Conservation (phyloP, 2,329 filamentous ascomycete species). For the Verticillium longisporum region DNA sequence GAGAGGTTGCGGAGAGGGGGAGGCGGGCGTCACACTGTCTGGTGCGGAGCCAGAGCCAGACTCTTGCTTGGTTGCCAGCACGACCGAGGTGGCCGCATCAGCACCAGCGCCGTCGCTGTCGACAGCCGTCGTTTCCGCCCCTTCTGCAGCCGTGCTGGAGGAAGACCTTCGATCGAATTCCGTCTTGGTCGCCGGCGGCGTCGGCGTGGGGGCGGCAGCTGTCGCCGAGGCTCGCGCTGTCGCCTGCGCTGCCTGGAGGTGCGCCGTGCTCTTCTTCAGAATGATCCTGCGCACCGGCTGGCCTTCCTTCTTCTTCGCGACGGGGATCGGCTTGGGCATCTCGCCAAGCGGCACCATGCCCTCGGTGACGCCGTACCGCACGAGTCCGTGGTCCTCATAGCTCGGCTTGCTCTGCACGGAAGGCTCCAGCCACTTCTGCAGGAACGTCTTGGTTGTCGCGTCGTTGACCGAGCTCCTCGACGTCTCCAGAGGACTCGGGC, state of each 20-base stretch:
- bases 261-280: constrained; percentile 26
- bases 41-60: background rate
- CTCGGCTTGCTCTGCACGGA: constrained; percentile 57
- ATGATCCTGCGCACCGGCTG: constrained; percentile 35
- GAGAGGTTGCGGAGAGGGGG: constrained; percentile 5
- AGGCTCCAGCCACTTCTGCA: constrained; percentile 54
- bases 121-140: background rate
- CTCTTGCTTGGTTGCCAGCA: constrained; percentile 4
- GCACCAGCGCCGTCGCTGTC: background rate
- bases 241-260: constrained; percentile 13
- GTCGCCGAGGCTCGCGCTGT: constrained; percentile 14
- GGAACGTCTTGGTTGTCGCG: constrained; percentile 35
- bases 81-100: constrained; percentile 2
- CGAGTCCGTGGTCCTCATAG: constrained; percentile 71
- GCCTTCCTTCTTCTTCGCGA: constrained; percentile 25
- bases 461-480: constrained; percentile 26
- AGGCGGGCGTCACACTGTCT: constrained; percentile 3
- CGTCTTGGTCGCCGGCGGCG: background rate
- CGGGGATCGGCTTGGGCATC: constrained; percentile 52
- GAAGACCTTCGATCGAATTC: background rate
- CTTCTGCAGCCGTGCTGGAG: background rate
- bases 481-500: constrained; percentile 22
- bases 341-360: constrained; percentile 78
- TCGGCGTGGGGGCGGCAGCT: background rate
- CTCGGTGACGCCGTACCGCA: constrained; percentile 69